Evolutionary conservation across 202 grass and related monocot species (phyloP).

Genomic region (Saccharum hybrid): DNA sequence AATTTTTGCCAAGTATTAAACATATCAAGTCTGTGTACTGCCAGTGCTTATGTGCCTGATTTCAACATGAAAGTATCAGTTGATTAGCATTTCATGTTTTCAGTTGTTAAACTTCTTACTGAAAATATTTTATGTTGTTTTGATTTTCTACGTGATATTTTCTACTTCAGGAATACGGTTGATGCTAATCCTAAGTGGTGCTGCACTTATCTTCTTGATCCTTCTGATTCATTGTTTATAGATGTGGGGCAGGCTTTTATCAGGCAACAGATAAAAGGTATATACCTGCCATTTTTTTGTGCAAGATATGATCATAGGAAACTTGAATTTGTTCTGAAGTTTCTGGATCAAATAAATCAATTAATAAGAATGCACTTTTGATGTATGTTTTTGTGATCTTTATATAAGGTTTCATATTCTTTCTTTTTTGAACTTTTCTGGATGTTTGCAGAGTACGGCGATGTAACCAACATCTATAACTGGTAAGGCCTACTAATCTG

Average conservation of each 20-base stretch:
- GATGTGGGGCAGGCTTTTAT: slow-evolving; percentile 92
- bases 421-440: slow-evolving; percentile 37
- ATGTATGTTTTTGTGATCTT: slow-evolving; percentile 28
- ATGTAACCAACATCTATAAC: slow-evolving; percentile 91
- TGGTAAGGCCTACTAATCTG: slow-evolving; percentile 68
- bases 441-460: slow-evolving; percentile 80
- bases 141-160: slow-evolving; percentile 25
- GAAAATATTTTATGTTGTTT: slow-evolving; percentile 8
- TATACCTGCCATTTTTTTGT: slow-evolving; percentile 34
- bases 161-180: slow-evolving; percentile 90
- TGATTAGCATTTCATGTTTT: slow-evolving; percentile 29
- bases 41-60: slow-evolving; percentile 21
- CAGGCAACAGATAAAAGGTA: slow-evolving; percentile 83
- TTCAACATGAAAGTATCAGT: slow-evolving; percentile 33
- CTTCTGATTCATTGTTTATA: slow-evolving; percentile 92
- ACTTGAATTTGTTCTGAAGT: slow-evolving; percentile 39
- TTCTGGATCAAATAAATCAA: slow-evolving; percentile 31
- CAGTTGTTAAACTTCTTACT: slow-evolving; percentile 21
- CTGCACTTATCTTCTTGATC: slow-evolving; percentile 97
- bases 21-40: slow-evolving; percentile 15
- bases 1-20: background rate
- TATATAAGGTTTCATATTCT: slow-evolving; percentile 25
- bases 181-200: slow-evolving; percentile 83
- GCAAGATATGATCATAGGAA: slow-evolving; percentile 24
- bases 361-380: slow-evolving; percentile 22